Conservation (phyloP, 306 rosid genomes). For the Prunus fruticosa region DNA sequence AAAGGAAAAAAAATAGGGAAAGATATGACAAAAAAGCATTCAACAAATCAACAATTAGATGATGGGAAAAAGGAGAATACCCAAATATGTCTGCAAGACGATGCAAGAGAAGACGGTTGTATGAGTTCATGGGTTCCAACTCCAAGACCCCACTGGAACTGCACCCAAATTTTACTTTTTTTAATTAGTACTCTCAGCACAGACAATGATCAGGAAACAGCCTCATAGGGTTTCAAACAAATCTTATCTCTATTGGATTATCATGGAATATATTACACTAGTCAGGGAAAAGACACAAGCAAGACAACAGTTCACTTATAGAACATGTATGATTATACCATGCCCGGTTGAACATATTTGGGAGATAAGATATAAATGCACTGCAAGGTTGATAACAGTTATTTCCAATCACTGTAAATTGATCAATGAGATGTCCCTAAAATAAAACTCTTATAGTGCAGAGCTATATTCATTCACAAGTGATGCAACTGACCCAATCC, state of each 20-base stretch:
- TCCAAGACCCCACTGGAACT: slow-evolving; percentile 80
- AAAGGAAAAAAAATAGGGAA: background rate
- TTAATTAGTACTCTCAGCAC: slow-evolving; percentile 3
- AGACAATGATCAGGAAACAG: background rate
- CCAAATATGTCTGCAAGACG: slow-evolving; percentile 99
- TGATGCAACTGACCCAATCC: background rate
- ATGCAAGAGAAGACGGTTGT: slow-evolving; percentile 93
- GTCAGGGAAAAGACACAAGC: background rate
- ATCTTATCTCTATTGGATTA: background rate
- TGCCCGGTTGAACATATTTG: background rate
- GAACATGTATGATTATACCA: background rate
- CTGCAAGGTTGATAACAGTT: background rate
- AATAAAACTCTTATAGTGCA: background rate
- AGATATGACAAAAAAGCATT: slow-evolving; percentile 8
- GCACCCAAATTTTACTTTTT: slow-evolving; percentile 17
- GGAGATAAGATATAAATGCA: background rate
- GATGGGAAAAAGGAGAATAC: slow-evolving; percentile 36
- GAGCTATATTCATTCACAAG: background rate
- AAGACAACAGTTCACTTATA: background rate
- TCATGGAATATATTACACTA: background rate
- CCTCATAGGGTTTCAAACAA: background rate
- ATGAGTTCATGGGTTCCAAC: slow-evolving; percentile 92
- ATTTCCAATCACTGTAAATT: background rate
- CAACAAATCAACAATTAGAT: slow-evolving; percentile 12
- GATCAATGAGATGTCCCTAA: no score